These are phyloP conservation scores for Wickerhamomyces tratensis DNA, from an alignment of 805 yeast species.

Conservation along the genomic window DNA sequence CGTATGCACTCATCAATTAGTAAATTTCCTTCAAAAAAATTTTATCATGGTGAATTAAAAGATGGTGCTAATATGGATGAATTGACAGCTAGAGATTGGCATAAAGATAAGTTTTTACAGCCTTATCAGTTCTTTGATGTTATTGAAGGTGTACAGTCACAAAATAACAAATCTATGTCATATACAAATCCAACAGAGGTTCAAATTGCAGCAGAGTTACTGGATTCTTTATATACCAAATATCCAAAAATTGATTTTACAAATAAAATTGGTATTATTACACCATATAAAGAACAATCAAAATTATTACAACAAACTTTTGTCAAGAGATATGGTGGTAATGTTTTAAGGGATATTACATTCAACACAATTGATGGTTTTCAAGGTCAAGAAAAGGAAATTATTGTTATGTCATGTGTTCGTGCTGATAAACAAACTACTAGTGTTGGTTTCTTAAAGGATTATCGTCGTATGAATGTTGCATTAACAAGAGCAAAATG, in stretches of 20 bases:
- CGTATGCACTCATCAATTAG: slow-evolving; percentile 97
- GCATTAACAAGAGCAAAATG: slow-evolving; percentile 91
- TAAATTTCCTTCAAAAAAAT: slow-evolving; percentile 73
- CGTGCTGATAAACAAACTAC: slow-evolving; percentile 57
- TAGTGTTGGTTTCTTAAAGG: slow-evolving; percentile 83
- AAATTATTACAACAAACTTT: slow-evolving; percentile 48
- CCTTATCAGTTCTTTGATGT: slow-evolving; percentile 80
- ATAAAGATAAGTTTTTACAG: slow-evolving; percentile 38
- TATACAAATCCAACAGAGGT: slow-evolving; percentile 67
- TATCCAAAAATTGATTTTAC: slow-evolving; percentile 42
- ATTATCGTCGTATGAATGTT: slow-evolving; percentile 92
- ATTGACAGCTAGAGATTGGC: slow-evolving; percentile 69
- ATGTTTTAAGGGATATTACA: slow-evolving; percentile 58
- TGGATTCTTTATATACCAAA: slow-evolving; percentile 38
- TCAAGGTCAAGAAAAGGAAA: slow-evolving; percentile 96
- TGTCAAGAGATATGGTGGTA: slow-evolving; percentile 46
- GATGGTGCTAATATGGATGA: slow-evolving; percentile 73
- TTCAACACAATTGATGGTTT: slow-evolving; percentile 97
- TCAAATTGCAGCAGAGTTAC: slow-evolving; percentile 57
- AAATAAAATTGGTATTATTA: slow-evolving; percentile 80
- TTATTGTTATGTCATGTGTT: slow-evolving; percentile 91
- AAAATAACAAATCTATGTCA: slow-evolving; percentile 58
- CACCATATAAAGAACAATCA: slow-evolving; percentile 92
- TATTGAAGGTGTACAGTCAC: slow-evolving; percentile 52
- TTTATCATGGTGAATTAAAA: slow-evolving; percentile 59